Conservation (phyloP, 2,329 filamentous ascomycete species). For the Bipolaris gigantea region DNA sequence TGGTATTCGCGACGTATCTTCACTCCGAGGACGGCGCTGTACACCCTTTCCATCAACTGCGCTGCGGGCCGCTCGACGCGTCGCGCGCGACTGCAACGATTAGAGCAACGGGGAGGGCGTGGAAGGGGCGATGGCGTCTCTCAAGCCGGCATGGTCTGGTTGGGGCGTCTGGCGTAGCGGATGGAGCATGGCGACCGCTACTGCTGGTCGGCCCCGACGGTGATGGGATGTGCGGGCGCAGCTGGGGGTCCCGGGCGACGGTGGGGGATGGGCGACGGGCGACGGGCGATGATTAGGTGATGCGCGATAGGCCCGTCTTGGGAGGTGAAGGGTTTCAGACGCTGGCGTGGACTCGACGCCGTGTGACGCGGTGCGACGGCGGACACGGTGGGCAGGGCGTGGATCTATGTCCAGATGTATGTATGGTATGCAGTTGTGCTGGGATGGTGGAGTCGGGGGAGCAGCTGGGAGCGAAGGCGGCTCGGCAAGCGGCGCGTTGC, state of each 20-base stretch:
- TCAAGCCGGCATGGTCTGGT: slow-evolving; percentile 29
- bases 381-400: no score
- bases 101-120: slow-evolving; percentile 5
- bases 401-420: no score
- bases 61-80: slow-evolving; percentile 19
- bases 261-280: neutral
- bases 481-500: slow-evolving; percentile 6
- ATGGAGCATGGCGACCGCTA: slow-evolving; percentile 35
- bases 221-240: slow-evolving; percentile 2
- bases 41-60: slow-evolving; percentile 45
- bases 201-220: slow-evolving; percentile 19
- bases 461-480: neutral
- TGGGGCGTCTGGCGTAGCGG: slow-evolving; percentile 20
- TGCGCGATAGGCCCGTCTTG: no score
- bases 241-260: neutral
- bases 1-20: slow-evolving; percentile 43
- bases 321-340: neutral
- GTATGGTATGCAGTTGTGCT: neutral
- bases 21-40: slow-evolving; percentile 39
- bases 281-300: neutral
- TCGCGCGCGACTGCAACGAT: slow-evolving; percentile 19
- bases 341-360: neutral
- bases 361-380: neutral
- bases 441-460: neutral
- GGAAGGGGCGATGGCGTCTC: slow-evolving; percentile 16